A percentile compares a stretch with the other conserved stretches of the same genome.
Evolutionary conservation across 1,284 basidiomycete species (phyloP).

Genomic region (Malassezia yamatoensis): DNA sequence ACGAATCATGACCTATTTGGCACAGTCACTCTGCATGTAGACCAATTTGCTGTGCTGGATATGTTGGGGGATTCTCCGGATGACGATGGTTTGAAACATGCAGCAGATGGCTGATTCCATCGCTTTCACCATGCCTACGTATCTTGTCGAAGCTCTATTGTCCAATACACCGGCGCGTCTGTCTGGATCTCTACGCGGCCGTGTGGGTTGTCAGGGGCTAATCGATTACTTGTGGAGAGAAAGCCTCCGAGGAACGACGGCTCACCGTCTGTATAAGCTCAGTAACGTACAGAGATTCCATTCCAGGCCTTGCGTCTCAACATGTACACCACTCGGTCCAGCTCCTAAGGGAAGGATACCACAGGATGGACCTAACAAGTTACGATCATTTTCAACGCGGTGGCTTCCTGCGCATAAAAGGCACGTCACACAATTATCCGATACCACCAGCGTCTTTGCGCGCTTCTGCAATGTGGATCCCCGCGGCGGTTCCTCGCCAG

Average conservation of each 20-base stretch:
- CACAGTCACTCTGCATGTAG: neutral
- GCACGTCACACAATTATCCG: conserved; percentile 81
- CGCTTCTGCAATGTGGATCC: conserved; percentile 50
- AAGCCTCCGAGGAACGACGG: conserved; percentile 35
- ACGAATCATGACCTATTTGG: no score
- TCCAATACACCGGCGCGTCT: conserved; percentile 78
- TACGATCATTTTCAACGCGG: conserved; percentile 62
- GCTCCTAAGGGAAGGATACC: conserved; percentile 77
- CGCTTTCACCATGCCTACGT: neutral
- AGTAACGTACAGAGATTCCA: conserved; percentile 71
- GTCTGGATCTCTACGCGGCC: conserved; percentile 61
- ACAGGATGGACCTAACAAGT: conserved; percentile 71
- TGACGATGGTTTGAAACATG: neutral
- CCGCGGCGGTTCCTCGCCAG: conserved; percentile 12
- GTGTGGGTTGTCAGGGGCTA: conserved; percentile 44
- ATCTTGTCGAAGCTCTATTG: conserved; percentile 53
- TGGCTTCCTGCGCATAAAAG: conserved; percentile 73
- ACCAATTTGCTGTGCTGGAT: neutral
- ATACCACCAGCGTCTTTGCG: conserved; percentile 62
- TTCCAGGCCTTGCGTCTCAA: conserved; percentile 71
- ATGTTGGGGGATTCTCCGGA: neutral
- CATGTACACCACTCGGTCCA: conserved; percentile 55
- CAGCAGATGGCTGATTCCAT: neutral
- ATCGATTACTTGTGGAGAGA: conserved; percentile 82
- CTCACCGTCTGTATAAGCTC: conserved; percentile 12